phyloP scores from a whole-genome alignment of 768 basidiomycete genomes.

The Mycena indigotica region DNA sequence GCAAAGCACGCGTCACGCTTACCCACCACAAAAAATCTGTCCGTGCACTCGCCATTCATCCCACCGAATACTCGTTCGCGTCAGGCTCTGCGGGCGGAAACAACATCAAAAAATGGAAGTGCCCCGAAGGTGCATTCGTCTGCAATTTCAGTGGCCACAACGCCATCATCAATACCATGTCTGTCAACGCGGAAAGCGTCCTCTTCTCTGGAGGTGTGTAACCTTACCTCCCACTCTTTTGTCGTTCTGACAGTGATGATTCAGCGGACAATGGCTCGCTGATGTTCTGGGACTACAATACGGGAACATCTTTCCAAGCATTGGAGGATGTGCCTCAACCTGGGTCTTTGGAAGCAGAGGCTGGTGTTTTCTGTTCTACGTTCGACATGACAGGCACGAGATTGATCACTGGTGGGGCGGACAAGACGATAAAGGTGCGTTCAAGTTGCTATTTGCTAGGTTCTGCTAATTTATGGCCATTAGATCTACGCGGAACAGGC shows the following conservation, averaged over 20 bases:
- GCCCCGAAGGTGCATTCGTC: slow-evolving; percentile 93
- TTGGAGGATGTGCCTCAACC: slow-evolving; percentile 94
- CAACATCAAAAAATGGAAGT: slow-evolving; percentile 99
- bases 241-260: not conserved
- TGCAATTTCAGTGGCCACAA: slow-evolving; percentile 97
- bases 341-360: slow-evolving; percentile 96
- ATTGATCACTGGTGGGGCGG: slow-evolving; percentile 93
- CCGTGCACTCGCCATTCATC: slow-evolving; percentile 90
- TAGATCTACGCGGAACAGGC: slow-evolving; percentile 74
- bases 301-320: slow-evolving; percentile 93
- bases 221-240: slow-evolving; percentile 1
- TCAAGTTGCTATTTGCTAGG: slow-evolving; percentile 1
- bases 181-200: slow-evolving; percentile 93
- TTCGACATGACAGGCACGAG: slow-evolving; percentile 96
- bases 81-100: slow-evolving; percentile 97
- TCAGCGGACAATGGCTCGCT: slow-evolving; percentile 90
- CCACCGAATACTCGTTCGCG: slow-evolving; percentile 95
- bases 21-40: slow-evolving; percentile 99
- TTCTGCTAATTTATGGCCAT: not conserved
- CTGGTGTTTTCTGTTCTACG: slow-evolving; percentile 94
- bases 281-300: slow-evolving; percentile 93
- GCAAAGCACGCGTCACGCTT: slow-evolving; percentile 92
- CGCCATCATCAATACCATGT: slow-evolving; percentile 94
- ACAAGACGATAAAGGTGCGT: slow-evolving; percentile 96
- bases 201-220: slow-evolving; percentile 92